These are phyloP conservation scores for Zygoascus biomembranicola DNA, from an alignment of 805 yeast genomes.

Conservation along the genomic window DNA sequence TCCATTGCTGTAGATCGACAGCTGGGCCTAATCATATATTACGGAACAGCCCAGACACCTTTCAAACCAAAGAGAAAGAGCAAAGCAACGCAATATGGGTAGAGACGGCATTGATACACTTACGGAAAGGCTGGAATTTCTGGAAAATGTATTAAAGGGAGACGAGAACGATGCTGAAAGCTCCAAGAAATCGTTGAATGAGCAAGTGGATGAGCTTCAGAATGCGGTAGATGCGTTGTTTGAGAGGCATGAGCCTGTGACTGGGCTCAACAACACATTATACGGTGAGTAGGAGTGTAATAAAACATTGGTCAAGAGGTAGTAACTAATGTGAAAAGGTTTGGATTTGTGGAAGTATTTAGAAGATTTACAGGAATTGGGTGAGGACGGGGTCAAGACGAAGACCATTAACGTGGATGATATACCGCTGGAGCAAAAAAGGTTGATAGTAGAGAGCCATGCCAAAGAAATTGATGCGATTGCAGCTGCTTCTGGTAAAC, in stretches of 20 bases:
- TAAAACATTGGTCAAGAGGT: neutral
- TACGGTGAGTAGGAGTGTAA: conserved; percentile 1
- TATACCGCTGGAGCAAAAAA: neutral
- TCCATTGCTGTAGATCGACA: too few relatives aligned
- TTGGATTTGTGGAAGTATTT: conserved; percentile 3
- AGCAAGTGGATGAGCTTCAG: conserved; percentile 5
- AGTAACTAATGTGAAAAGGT: neutral
- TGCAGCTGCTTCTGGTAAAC: neutral
- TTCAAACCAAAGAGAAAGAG: neutral
- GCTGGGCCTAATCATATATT: too few relatives aligned
- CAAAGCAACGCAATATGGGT: neutral
- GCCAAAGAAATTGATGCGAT: neutral
- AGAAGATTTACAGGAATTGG: neutral
- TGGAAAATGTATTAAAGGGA: neutral
- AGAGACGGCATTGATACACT: neutral
- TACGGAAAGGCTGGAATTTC: conserved; percentile 1
- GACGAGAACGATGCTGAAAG: neutral
- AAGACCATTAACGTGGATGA: neutral
- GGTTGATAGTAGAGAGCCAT: neutral
- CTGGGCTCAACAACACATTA: neutral
- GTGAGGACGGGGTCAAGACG: neutral
- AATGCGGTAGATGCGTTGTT: conserved; percentile 3
- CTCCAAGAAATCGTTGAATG: neutral
- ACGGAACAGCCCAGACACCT: neutral
- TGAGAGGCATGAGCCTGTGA: conserved; percentile 3